phyloP scores from a whole-genome alignment of 805 yeast species.

The Candida boidinii region DNA sequence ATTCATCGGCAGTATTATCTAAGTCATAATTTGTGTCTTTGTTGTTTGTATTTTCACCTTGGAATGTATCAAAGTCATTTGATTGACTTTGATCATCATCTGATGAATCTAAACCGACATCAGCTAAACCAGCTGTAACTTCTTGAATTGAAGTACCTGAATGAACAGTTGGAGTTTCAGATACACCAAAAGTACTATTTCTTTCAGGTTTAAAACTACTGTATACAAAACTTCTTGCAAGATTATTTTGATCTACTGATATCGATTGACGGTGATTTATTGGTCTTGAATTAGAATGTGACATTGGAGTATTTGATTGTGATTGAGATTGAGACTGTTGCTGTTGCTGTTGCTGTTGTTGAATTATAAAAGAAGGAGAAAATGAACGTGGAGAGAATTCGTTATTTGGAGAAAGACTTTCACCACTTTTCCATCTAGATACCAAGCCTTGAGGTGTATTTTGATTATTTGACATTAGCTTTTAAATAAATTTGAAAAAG shows the following conservation, averaged over 20 bases:
- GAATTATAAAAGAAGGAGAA: too few species aligned
- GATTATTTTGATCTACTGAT: constrained; percentile 20
- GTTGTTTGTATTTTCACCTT: background rate
- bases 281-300: too few species aligned
- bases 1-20: background rate
- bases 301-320: too few species aligned
- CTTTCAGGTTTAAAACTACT: constrained; percentile 23
- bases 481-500: too few species aligned
- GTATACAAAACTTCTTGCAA: constrained; percentile 32
- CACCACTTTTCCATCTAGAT: too few species aligned
- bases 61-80: constrained; percentile 1
- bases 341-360: too few species aligned
- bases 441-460: too few species aligned
- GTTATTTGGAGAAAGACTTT: too few species aligned
- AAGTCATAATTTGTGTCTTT: background rate
- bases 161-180: constrained; percentile 34
- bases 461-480: too few species aligned
- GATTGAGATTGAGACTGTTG: too few species aligned
- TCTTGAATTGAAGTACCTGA: constrained; percentile 44
- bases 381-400: too few species aligned
- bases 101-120: constrained; percentile 40
- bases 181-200: constrained; percentile 6
- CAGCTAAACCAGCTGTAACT: constrained; percentile 48
- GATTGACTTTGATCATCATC: constrained; percentile 8
- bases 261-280: constrained; percentile 13